Conservation (phyloP, 192 early-diverging fungal species). For the Coemansia sp. region DNA sequence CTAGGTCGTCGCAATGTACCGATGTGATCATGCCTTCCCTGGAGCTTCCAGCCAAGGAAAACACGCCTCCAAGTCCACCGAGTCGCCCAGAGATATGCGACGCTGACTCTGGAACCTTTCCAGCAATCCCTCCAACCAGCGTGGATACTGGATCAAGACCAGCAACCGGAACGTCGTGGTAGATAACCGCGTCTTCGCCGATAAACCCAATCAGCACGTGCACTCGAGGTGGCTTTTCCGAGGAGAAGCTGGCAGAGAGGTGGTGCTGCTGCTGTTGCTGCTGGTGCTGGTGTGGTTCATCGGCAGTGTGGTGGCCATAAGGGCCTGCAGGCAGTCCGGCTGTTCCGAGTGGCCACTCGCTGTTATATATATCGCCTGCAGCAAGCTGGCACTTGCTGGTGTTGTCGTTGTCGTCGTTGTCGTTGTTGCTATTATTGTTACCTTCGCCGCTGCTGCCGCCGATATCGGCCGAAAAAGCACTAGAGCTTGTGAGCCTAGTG, state of each 20-base stretch:
- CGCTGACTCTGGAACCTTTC: slow-evolving; percentile 31
- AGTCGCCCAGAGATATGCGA: slow-evolving; percentile 38
- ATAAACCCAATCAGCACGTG: slow-evolving; percentile 52
- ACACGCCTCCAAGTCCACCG: slow-evolving; percentile 45
- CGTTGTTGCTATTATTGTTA: not conserved
- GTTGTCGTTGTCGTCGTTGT: not conserved
- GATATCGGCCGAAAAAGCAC: not conserved
- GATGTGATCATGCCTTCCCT: slow-evolving; percentile 45
- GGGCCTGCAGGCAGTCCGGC: slow-evolving; percentile 12
- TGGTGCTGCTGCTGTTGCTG: not conserved
- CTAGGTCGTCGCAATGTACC: slow-evolving; percentile 52
- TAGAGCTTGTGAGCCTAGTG: slow-evolving; percentile 17
- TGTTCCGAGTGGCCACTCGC: slow-evolving; percentile 42
- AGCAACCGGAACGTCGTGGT: slow-evolving; percentile 47
- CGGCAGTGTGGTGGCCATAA: not conserved
- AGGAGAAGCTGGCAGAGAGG: not conserved
- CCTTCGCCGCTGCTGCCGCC: not conserved
- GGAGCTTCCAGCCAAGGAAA: slow-evolving; percentile 41
- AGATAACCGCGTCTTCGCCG: slow-evolving; percentile 49
- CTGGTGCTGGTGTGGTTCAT: not conserved
- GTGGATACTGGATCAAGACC: slow-evolving; percentile 55
- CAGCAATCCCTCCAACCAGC: slow-evolving; percentile 36
- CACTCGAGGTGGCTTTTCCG: slow-evolving; percentile 24
- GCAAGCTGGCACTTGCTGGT: slow-evolving; percentile 5
- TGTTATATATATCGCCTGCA: slow-evolving; percentile 35